A percentile compares a stretch with the other conserved stretches of the same genome.
These are phyloP conservation scores for Castanea crenata DNA, from an alignment of 306 rosid species.

Conservation along the genomic window DNA sequence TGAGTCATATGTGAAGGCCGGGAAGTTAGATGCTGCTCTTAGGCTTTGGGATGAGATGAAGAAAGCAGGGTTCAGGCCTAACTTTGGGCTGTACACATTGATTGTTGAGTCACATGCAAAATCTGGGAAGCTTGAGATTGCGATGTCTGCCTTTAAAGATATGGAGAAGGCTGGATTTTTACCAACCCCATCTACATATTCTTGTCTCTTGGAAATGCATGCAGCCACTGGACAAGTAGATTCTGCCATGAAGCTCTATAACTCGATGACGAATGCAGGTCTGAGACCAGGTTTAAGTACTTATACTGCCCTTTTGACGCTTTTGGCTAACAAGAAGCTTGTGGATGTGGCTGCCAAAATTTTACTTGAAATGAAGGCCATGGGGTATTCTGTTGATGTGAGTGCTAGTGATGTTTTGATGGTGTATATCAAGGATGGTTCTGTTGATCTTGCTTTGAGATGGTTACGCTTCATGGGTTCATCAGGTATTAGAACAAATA, in stretches of 20 bases:
- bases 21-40: slow-evolving; percentile 81
- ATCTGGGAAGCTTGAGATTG: slow-evolving; percentile 88
- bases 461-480: slow-evolving; percentile 97
- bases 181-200: slow-evolving; percentile 86
- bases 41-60: slow-evolving; percentile 97
- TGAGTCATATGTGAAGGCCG: slow-evolving; percentile 91
- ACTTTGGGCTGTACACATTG: slow-evolving; percentile 90
- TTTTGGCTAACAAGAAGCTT: too few relatives aligned
- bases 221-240: too few relatives aligned
- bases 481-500: slow-evolving; percentile 84
- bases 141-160: slow-evolving; percentile 79
- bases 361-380: slow-evolving; percentile 89
- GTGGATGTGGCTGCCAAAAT: slow-evolving; percentile 74
- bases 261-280: too few relatives aligned
- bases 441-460: slow-evolving; percentile 81
- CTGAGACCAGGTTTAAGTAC: too few relatives aligned
- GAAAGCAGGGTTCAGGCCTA: slow-evolving; percentile 82
- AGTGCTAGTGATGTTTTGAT: slow-evolving; percentile 89
- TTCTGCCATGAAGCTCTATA: too few relatives aligned
- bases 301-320: too few relatives aligned
- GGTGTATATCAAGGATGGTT: slow-evolving; percentile 96
- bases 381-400: slow-evolving; percentile 92
- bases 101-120: slow-evolving; percentile 86
- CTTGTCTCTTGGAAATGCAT: slow-evolving; percentile 93
- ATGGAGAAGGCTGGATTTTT: slow-evolving; percentile 99